Conservation (phyloP, 441 rosid genomes). For the Jatropha podagrica region DNA sequence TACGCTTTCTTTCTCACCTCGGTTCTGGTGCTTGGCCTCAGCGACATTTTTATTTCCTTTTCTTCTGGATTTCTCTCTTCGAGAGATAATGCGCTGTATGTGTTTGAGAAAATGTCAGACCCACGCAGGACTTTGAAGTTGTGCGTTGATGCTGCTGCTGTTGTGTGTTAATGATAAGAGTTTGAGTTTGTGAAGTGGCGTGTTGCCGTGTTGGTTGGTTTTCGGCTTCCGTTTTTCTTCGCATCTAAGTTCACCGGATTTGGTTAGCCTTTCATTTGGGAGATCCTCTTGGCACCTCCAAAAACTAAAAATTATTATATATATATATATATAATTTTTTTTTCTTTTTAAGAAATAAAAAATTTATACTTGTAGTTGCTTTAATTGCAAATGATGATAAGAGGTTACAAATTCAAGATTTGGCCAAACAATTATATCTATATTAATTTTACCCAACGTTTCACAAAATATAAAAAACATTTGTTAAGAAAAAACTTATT, state of each 20-base stretch:
- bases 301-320: background rate
- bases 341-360: too few relatives aligned
- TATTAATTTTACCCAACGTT: too few relatives aligned
- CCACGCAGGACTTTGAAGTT: background rate
- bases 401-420: too few relatives aligned
- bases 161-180: background rate
- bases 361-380: too few relatives aligned
- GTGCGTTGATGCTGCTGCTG: background rate
- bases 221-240: background rate
- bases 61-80: background rate
- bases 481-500: too few relatives aligned
- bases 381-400: too few relatives aligned
- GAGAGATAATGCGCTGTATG: background rate
- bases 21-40: slow-evolving; percentile 66
- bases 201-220: slow-evolving; percentile 3
- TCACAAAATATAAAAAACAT: too few relatives aligned
- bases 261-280: background rate
- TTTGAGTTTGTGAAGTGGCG: background rate
- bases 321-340: background rate
- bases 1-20: slow-evolving; percentile 73
- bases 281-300: background rate
- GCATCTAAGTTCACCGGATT: background rate
- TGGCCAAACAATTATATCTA: too few relatives aligned
- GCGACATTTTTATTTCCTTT: slow-evolving; percentile 48
- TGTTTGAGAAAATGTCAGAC: slow-evolving; percentile 18